Percentiles rank a stretch among this genome's conserved stretches.
phyloP scores from a whole-genome alignment of 176 grass and related monocot genomes.

The Eleusine indica region DNA sequence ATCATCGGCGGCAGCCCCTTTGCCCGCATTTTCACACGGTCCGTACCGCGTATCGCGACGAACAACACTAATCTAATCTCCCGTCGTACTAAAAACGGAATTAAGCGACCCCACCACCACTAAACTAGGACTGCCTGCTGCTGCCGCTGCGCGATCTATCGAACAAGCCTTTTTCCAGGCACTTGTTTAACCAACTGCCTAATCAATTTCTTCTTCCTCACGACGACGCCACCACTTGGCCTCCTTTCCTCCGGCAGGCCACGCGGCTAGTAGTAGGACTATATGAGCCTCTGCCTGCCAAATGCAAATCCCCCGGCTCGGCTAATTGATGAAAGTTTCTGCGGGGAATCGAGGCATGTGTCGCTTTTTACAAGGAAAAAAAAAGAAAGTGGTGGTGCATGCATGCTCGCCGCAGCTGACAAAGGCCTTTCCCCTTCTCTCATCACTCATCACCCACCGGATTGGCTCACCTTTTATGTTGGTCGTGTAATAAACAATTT shows the following conservation, averaged over 20 bases:
- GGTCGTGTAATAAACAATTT: neutral
- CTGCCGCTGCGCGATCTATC: neutral
- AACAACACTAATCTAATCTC: neutral
- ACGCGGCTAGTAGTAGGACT: neutral
- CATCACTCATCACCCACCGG: neutral
- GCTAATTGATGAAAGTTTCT: neutral
- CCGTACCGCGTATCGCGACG: constrained; percentile 6
- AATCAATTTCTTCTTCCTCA: neutral
- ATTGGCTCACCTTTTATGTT: no score
- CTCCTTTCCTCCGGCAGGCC: constrained; percentile 18
- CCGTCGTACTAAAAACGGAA: neutral
- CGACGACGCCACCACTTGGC: neutral
- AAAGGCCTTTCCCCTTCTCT: neutral
- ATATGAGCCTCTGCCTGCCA: neutral
- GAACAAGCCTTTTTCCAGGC: neutral
- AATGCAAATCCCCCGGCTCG: neutral
- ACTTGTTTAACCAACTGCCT: neutral
- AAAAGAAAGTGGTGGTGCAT: neutral
- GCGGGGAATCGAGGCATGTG: constrained; percentile 11
- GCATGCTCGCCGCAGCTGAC: neutral
- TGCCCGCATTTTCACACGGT: neutral
- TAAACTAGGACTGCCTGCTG: neutral
- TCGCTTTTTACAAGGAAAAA: constrained; percentile 6
- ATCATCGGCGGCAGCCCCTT: neutral
- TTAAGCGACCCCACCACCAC: neutral